Base-by-base conservation (phyloP, 768 basidiomycete species). In the Serendipita sp. region DNA sequence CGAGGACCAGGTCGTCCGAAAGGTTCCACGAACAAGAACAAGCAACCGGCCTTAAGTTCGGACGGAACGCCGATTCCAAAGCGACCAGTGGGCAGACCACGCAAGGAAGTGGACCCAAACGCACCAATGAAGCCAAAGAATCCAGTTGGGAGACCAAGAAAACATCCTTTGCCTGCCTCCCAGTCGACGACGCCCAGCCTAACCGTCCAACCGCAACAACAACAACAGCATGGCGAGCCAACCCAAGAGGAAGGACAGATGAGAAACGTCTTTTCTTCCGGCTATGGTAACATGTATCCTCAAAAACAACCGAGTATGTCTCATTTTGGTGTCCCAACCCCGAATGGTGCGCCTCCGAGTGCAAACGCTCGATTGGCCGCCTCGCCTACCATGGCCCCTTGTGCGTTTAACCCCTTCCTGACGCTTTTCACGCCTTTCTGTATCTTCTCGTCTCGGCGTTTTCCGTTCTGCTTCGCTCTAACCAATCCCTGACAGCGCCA, bases 1-100 rank as follows among this genome's bases (percentile, higher is more conserved):
- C 84, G 88, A 47, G 81, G 81, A 16, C 86, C 87, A 10, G 88
- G 88, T 2, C 78, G 88, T 37, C 88, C 88, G 3, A 88, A 88
- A 71, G 88, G 88, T 41, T 88, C 86, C 70, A 86, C 85, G 11
- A 88, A 86, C 76, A 90, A 89, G 71, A 58, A 45, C 45, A 51
- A 35, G 30, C 64, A 24, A 35, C 56, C 56, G 16, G 10, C 5
- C 16, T 2, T 60, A 8, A 16, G 41, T 67, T 32, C 65, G 64
- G 45, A 37, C 34, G 32, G 66, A 45, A 41, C 48, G 76, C 34
- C 69, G 74, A 38, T 69, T 73, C 10, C 67, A 75, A 89, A 88
- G 72, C 78, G 89, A 51, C 89, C 89, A 15, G 88, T 90, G 1
- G 89, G 89, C 0, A 78, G 89, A 13, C 89, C 89, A 2, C 75